Conservation (phyloP, 345 rosid species). For the Corchorus capsularis region DNA sequence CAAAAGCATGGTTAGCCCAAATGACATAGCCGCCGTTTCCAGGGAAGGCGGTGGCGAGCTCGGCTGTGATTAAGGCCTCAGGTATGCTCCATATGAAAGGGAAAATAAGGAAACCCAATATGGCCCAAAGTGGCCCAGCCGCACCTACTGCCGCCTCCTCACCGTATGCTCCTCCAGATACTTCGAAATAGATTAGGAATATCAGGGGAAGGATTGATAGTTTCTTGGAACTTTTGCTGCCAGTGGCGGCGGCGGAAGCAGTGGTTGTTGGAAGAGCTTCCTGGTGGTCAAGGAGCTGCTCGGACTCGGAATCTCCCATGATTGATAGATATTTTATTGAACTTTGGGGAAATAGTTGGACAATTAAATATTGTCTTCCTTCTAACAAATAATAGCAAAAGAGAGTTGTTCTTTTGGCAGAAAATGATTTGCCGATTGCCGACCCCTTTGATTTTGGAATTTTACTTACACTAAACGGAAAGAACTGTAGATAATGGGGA, state of each 20-base stretch:
- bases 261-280: conserved; percentile 11
- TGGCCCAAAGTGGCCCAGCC: conserved; percentile 57
- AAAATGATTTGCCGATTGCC: not conserved
- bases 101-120: conserved; percentile 62
- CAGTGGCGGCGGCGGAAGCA: not conserved
- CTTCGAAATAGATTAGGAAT: conserved; percentile 69
- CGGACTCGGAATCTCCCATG: not conserved
- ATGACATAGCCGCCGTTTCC: conserved; percentile 70
- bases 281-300: conserved; percentile 4
- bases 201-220: conserved; percentile 60
- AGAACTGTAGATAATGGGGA: too few relatives aligned
- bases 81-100: conserved; percentile 77
- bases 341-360: not conserved
- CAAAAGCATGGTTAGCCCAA: conserved; percentile 65
- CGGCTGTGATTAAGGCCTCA: conserved; percentile 77
- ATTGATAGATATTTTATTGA: not conserved
- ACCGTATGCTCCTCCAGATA: conserved; percentile 68
- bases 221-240: conserved; percentile 33
- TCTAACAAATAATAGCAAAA: not conserved
- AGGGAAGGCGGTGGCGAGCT: conserved; percentile 68
- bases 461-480: not conserved
- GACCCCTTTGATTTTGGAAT: not conserved
- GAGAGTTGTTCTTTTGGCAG: not conserved
- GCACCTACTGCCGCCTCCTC: conserved; percentile 63
- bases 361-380: not conserved